Evolutionary conservation across 768 basidiomycete species (phyloP).

Genomic region (Kockovaella imperatae): DNA sequence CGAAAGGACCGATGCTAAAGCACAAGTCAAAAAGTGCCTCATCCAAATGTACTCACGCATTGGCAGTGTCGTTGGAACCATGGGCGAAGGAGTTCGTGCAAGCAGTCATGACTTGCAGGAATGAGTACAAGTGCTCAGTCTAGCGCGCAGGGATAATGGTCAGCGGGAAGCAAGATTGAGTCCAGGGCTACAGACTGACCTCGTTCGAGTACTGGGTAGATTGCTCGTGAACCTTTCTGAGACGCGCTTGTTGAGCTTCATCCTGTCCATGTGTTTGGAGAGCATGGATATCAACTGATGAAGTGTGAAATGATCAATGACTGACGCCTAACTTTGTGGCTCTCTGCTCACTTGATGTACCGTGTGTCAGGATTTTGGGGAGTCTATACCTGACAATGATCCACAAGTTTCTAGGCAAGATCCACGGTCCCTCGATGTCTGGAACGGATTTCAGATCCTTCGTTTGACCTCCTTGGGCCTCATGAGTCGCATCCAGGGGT

Average conservation of each 20-base stretch:
- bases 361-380: constrained; percentile 21
- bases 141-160: too few species aligned
- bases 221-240: constrained; percentile 38
- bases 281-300: constrained; percentile 40
- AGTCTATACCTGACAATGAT: constrained; percentile 46
- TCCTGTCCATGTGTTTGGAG: constrained; percentile 23
- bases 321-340: too few species aligned
- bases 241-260: constrained; percentile 25
- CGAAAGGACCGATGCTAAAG: constrained; percentile 44
- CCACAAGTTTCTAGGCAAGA: constrained; percentile 43
- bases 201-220: constrained; percentile 47
- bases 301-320: neutral
- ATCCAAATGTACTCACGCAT: too few species aligned
- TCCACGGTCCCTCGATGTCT: constrained; percentile 43
- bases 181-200: constrained; percentile 1
- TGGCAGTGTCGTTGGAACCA: constrained; percentile 48
- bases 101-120: constrained; percentile 48
- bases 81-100: constrained; percentile 49
- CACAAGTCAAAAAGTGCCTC: too few species aligned
- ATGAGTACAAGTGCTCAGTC: constrained; percentile 48
- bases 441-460: too few species aligned
- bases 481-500: too few species aligned
- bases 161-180: neutral
- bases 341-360: constrained; percentile 8
- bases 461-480: too few species aligned